Base-by-base conservation (phyloP, 306 rosid genomes). In the Hippophae gyantsensis region DNA sequence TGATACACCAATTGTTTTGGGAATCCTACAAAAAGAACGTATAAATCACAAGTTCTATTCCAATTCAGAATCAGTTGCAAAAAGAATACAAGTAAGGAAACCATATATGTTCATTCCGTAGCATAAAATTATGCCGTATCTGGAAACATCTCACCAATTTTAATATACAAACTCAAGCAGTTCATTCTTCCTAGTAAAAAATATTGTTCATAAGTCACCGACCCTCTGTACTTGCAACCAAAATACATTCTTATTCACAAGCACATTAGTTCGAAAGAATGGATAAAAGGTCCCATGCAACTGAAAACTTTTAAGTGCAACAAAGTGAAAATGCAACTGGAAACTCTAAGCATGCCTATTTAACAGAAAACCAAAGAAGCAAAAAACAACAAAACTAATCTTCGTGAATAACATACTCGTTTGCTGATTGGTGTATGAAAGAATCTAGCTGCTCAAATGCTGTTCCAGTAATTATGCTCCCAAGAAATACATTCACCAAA, bases 401-500 rank as follows among this genome's bases (percentile, higher is more conserved):
- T 13, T 46, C 13, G 27, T 43, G 42, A 48, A 60, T 56, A 57
- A 71, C 97, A 43, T 84, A 85, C 96, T 85, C 7, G 50, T 69
- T 65, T 71, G 95, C 81, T 64, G 99, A 70, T 70, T 84, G 85
- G 54, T 86, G 78, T 43, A 77, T 67, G 76, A 88, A 93, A 68
- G 85, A 1, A 52, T 69, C 43, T 43, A 93, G 89, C 80, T 93
- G 99, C 6, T 93, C 78, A 60, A 93, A 74, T 52, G 99, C 99
- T 42, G 83, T 9, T 77, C 99, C 99, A 0, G 89, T 40, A 54
- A 93, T 81, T 66, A 93, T 65, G 81, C 86, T 93, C 67, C 90
- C 99, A 56, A 93, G 90, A 78, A 93, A 93, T 43, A 93, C 82
- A 67, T 93, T 93, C 57, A 93, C 86, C 57, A 93, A 75, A 76